A percentile compares a stretch with the other conserved stretches of the same genome.
Evolutionary conservation across 768 basidiomycete genomes (phyloP).

Genomic region (Pleurotus citrinopileatus): DNA sequence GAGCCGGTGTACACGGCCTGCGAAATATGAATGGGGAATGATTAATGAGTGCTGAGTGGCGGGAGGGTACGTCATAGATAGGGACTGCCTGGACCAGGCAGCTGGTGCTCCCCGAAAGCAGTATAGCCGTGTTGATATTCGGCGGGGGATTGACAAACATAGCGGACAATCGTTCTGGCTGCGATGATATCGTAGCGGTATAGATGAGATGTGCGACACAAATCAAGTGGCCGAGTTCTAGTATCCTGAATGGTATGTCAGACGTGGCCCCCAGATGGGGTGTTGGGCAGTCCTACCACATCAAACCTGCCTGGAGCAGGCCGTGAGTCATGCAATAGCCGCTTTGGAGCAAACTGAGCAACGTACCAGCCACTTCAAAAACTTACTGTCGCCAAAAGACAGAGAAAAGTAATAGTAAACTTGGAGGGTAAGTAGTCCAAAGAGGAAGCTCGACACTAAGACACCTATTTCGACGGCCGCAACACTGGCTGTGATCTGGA

Average conservation of each 20-base stretch:
- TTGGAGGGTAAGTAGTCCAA: slow-evolving; percentile 24
- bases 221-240: slow-evolving; percentile 25
- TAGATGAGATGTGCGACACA: slow-evolving; percentile 26
- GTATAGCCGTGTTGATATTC: background rate
- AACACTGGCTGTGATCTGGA: background rate
- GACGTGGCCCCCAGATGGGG: background rate
- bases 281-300: slow-evolving; percentile 1
- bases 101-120: background rate
- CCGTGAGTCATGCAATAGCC: too few relatives aligned
- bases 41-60: background rate
- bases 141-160: background rate
- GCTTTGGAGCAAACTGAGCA: too few relatives aligned
- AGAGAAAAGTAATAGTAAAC: slow-evolving; percentile 19
- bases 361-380: slow-evolving; percentile 19
- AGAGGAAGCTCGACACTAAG: slow-evolving; percentile 22
- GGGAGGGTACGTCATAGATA: background rate
- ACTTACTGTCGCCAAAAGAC: slow-evolving; percentile 20
- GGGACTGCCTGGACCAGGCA: background rate
- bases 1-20: background rate
- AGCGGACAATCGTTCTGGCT: slow-evolving; percentile 16
- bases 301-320: slow-evolving; percentile 7
- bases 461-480: slow-evolving; percentile 22
- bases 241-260: slow-evolving; percentile 15
- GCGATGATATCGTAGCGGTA: slow-evolving; percentile 23
- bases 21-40: background rate